phyloP scores from a whole-genome alignment of 129 eudicot genomes.

The Escallonia rubra region DNA sequence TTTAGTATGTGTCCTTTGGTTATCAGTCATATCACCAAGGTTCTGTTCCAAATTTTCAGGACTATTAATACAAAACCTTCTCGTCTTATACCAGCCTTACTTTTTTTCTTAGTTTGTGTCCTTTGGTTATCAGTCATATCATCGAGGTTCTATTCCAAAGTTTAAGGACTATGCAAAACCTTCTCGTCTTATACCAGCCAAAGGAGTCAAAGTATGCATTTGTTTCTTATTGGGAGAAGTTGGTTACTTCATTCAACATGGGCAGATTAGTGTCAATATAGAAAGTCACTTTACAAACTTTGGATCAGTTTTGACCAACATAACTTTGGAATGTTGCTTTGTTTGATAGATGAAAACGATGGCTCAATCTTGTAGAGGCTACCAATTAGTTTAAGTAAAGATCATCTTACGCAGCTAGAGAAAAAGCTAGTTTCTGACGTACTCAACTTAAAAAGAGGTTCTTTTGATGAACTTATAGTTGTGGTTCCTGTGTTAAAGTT shows the following conservation, averaged over 20 bases:
- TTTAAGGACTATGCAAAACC: slow-evolving; percentile 86
- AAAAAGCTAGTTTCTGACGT: slow-evolving; percentile 20
- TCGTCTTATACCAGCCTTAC: slow-evolving; percentile 74
- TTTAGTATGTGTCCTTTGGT: no score
- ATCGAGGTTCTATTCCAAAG: slow-evolving; percentile 22
- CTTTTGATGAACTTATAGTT: slow-evolving; percentile 62
- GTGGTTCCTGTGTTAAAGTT: slow-evolving; percentile 60
- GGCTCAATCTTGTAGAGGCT: slow-evolving; percentile 73
- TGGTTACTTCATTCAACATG: slow-evolving; percentile 18
- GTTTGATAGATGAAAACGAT: slow-evolving; percentile 78
- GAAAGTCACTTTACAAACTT: slow-evolving; percentile 62
- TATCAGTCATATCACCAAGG: no score
- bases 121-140: no score
- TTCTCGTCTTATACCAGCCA: slow-evolving; percentile 64
- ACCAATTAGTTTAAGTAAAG: slow-evolving; percentile 34
- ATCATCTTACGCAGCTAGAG: slow-evolving; percentile 18
- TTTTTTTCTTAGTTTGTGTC: no score
- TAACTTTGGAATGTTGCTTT: slow-evolving; percentile 53
- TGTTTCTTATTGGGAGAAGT: slow-evolving; percentile 36
- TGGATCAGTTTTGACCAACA: slow-evolving; percentile 68
- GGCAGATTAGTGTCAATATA: slow-evolving; percentile 43
- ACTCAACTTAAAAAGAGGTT: slow-evolving; percentile 56
- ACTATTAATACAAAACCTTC: slow-evolving; percentile 73
- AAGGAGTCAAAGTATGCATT: slow-evolving; percentile 35
- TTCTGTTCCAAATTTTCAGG: slow-evolving; percentile 62